Evolutionary conservation across 495 filamentous ascomycete genomes (phyloP).

Genomic region (Lepraria neglecta): DNA sequence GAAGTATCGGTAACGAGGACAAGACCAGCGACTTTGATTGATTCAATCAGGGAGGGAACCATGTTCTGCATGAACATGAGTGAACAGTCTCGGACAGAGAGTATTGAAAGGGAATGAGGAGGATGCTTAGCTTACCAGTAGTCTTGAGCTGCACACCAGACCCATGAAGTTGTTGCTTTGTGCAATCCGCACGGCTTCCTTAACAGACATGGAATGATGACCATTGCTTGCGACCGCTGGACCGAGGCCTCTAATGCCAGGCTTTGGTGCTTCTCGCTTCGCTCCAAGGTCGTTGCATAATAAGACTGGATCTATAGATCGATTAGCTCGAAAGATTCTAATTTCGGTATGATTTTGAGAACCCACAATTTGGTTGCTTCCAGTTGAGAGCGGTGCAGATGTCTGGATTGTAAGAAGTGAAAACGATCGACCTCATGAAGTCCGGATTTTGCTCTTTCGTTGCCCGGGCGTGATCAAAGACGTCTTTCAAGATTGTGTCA

Average conservation of each 20-base stretch:
- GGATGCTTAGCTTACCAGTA: constrained; percentile 59
- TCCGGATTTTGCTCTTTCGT: constrained; percentile 62
- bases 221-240: constrained; percentile 56
- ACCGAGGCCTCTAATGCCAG: constrained; percentile 37
- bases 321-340: neutral
- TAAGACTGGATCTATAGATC: constrained; percentile 68
- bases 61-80: constrained; percentile 56
- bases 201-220: constrained; percentile 70
- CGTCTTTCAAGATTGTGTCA: constrained; percentile 72
- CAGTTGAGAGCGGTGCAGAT: constrained; percentile 92
- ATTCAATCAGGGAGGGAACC: constrained; percentile 83
- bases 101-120: neutral
- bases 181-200: constrained; percentile 88
- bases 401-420: constrained; percentile 81
- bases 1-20: constrained; percentile 89
- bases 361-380: constrained; percentile 94
- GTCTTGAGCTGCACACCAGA: constrained; percentile 74
- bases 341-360: no score
- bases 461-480: constrained; percentile 84
- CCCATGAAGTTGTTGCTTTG: constrained; percentile 98
- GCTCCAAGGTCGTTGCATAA: constrained; percentile 85
- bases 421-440: constrained; percentile 76
- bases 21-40: constrained; percentile 88
- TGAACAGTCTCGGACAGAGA: neutral
- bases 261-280: constrained; percentile 41